phyloP scores from a whole-genome alignment of 2,329 filamentous ascomycete species.

The Phoma herbarum region DNA sequence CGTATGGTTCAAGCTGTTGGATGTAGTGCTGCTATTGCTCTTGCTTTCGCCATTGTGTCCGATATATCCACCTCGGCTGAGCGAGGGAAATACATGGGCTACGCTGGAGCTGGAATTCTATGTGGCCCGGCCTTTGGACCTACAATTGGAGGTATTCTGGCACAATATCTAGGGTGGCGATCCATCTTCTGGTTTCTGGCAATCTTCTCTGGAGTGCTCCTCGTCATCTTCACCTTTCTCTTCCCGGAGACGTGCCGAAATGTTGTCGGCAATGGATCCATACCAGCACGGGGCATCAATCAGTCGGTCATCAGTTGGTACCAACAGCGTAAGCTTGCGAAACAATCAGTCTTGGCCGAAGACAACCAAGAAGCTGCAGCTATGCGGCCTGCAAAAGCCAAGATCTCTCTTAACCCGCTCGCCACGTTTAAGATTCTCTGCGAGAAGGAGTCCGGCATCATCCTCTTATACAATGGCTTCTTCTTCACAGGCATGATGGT shows the following conservation, averaged over 20 bases:
- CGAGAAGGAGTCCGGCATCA: constrained; percentile 45
- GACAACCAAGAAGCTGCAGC: not conserved
- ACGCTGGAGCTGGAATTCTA: constrained; percentile 64
- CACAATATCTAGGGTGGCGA: constrained; percentile 48
- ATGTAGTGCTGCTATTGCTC: constrained; percentile 56
- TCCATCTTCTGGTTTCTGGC: constrained; percentile 54
- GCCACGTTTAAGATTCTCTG: constrained; percentile 39
- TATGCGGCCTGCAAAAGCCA: constrained; percentile 23
- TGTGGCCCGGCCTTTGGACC: constrained; percentile 47
- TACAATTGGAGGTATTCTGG: constrained; percentile 45
- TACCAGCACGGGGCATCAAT: constrained; percentile 44
- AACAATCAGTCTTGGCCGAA: constrained; percentile 4
- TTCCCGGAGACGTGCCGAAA: constrained; percentile 56
- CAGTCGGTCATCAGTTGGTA: constrained; percentile 43
- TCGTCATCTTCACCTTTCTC: constrained; percentile 49
- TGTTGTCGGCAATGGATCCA: constrained; percentile 54
- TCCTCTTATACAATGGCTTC: constrained; percentile 44
- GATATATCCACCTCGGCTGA: constrained; percentile 76
- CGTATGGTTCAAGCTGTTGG: constrained; percentile 53
- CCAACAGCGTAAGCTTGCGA: constrained; percentile 36
- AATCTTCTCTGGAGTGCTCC: constrained; percentile 52
- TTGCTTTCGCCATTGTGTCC: constrained; percentile 75
- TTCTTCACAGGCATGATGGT: constrained; percentile 48
- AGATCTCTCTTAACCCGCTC: constrained; percentile 39
- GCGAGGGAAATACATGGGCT: constrained; percentile 75